Evolutionary conservation across 306 rosid genomes (phyloP), one percentile per base, ranked within the genome.

Genomic region (Trifolium repens): DNA sequence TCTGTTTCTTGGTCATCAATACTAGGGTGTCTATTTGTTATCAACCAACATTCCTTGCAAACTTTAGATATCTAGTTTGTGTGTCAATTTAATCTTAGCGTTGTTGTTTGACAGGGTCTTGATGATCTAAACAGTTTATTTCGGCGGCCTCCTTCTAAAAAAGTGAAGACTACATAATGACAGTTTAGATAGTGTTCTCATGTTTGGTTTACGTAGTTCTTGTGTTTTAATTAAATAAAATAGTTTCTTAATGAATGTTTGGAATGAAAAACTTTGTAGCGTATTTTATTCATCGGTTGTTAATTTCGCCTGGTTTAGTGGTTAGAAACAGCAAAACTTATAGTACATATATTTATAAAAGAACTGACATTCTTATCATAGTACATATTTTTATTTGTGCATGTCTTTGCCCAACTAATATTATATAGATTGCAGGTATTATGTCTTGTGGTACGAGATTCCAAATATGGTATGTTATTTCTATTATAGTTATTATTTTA

Each of bases 131-230:
- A 90, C 78, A 89, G 98, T 79, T 72, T 92, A 73, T 96, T 96
- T 80, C 88, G 99, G 73, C 86, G 96, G 75, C 97, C 99, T 58
- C 96, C 99, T n/a, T 88, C 98, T 39, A 85, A 96, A 39, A 96
- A 96, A 83, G 88, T 92, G 83, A 96, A 96, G 87, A 90, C 98
- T 50, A 96, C 96, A 16, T 92, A 82, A 83, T 86, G 59, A 54
- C 60, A 30, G 54, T 61, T 61, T 4, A 69, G 74, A 70, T 61
- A 47, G 37, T 72, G 15, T 73, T 15, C 8, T 11, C 40, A 32
- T 52, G 69, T 68, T 84, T 76, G 63, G 47, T 62, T 77, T 43
- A 17, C 71, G 9, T 27, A 47, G 75, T 69, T 62, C 79, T 46
- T 24, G 68, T 54, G 71, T 26, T 78, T 81, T 39, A 58, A 22